Evolutionary conservation across 768 basidiomycete species (phyloP).

Genomic region (Gyrodon lividus): DNA sequence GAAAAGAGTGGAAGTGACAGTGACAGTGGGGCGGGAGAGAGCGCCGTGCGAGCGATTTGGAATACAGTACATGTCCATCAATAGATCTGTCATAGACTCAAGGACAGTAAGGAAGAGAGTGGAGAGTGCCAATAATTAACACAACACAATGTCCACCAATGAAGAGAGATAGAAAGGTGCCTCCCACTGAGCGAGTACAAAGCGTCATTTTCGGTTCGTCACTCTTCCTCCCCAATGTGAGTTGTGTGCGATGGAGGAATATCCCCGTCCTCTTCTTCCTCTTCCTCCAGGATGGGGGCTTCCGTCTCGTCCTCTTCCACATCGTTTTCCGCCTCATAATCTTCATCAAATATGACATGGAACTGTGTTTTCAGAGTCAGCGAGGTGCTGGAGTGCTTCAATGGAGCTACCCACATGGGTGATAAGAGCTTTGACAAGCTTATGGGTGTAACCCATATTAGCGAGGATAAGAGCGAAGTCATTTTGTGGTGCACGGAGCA

Average conservation of each 20-base stretch:
- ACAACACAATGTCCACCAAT: slow-evolving; percentile 25
- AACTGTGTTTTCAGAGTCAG: slow-evolving; percentile 37
- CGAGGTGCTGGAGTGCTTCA: neutral
- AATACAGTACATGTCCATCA: slow-evolving; percentile 33
- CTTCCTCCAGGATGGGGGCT: slow-evolving; percentile 65
- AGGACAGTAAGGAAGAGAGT: neutral
- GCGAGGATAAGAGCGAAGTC: slow-evolving; percentile 75
- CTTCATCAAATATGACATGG: slow-evolving; percentile 75
- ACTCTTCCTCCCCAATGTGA: slow-evolving; percentile 22
- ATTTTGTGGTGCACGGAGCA: slow-evolving; percentile 74
- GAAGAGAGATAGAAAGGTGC: slow-evolving; percentile 11
- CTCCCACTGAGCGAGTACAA: slow-evolving; percentile 9
- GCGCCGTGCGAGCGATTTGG: slow-evolving; percentile 3
- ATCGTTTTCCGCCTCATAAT: slow-evolving; percentile 49
- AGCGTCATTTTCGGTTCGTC: slow-evolving; percentile 7
- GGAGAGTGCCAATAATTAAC: slow-evolving; percentile 15
- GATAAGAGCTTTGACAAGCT: slow-evolving; percentile 73
- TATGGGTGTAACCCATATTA: slow-evolving; percentile 77
- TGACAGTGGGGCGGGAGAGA: neutral
- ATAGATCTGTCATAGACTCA: slow-evolving; percentile 26
- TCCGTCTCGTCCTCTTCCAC: slow-evolving; percentile 68
- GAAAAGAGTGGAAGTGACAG: slow-evolving; percentile 1
- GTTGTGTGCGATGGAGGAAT: slow-evolving; percentile 28
- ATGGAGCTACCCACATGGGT: slow-evolving; percentile 57
- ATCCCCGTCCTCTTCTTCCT: slow-evolving; percentile 53